Percentiles rank a stretch among this genome's conserved stretches.
These are phyloP conservation scores for Aphanomyces euteiches DNA, from an alignment of 352 stramenopile species.

Conservation along the genomic window DNA sequence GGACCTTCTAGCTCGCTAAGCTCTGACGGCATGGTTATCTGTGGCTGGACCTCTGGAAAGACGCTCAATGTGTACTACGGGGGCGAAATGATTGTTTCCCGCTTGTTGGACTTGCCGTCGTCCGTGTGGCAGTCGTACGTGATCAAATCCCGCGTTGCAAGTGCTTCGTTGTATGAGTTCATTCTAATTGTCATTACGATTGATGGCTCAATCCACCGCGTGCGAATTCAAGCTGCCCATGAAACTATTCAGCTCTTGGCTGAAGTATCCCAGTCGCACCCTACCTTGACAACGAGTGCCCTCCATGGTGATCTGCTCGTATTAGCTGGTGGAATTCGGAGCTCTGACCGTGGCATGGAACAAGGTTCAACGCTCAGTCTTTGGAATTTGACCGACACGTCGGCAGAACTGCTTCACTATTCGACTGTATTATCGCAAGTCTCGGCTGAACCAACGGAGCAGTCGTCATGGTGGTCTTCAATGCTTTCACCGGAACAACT, in stretches of 20 bases:
- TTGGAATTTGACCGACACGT: conserved; percentile 17
- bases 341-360: conserved; percentile 8
- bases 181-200: conserved; percentile 18
- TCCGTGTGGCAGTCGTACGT: conserved; percentile 19
- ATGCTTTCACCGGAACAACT: not conserved
- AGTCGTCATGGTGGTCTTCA: conserved; percentile 3
- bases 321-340: conserved; percentile 25
- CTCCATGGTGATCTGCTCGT: conserved; percentile 10
- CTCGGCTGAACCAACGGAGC: not conserved
- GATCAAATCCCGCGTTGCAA: conserved; percentile 9
- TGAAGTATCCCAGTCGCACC: conserved; percentile 20
- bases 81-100: conserved; percentile 17
- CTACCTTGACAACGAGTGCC: conserved; percentile 17
- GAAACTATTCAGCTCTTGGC: conserved; percentile 5
- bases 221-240: conserved; percentile 19
- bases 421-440: conserved; percentile 21
- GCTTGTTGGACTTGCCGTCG: conserved; percentile 16
- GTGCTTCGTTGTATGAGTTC: conserved; percentile 24
- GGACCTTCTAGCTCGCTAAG: not conserved
- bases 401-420: conserved; percentile 19
- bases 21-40: not conserved
- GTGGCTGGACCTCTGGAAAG: conserved; percentile 3
- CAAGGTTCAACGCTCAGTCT: conserved; percentile 24
- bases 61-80: conserved; percentile 26
- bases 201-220: not conserved